phyloP scores from a whole-genome alignment of 1,284 basidiomycete species.

The Rhodofomes roseus region DNA sequence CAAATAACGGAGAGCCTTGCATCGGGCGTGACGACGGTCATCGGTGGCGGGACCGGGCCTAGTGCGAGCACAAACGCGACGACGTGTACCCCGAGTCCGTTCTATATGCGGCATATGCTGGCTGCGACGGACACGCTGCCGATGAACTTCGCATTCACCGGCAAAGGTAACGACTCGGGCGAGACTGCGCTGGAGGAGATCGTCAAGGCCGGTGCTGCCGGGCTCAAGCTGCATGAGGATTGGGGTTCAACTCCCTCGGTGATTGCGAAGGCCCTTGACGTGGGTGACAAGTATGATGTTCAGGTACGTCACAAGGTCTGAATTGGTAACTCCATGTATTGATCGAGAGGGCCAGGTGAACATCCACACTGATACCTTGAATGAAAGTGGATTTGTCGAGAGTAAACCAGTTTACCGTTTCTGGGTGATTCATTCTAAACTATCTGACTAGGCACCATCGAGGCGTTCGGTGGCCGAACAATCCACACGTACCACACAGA shows the following conservation, averaged over 20 bases:
- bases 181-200: conserved; percentile 75
- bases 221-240: conserved; percentile 96
- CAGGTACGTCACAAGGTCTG: conserved; percentile 51
- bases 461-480: conserved; percentile 86
- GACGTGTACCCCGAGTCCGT: conserved; percentile 89
- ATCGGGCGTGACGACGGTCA: conserved; percentile 79
- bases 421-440: conserved; percentile 8
- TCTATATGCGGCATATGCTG: conserved; percentile 87
- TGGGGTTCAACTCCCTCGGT: conserved; percentile 93
- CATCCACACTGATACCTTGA: conserved; percentile 96
- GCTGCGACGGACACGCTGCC: conserved; percentile 85
- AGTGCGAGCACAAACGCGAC: conserved; percentile 90
- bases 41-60: conserved; percentile 94
- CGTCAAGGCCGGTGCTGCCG: conserved; percentile 84
- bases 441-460: conserved; percentile 68
- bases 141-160: conserved; percentile 92
- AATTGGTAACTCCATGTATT: not conserved
- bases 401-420: conserved; percentile 43
- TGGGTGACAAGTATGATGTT: conserved; percentile 93
- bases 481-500: conserved; percentile 99
- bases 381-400: conserved; percentile 93
- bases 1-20: conserved; percentile 75
- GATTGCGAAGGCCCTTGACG: conserved; percentile 77
- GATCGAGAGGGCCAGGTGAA: conserved; percentile 57
- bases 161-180: conserved; percentile 92